phyloP scores from a whole-genome alignment of 148 eudicot genomes.

The Spergularia bocconei region DNA sequence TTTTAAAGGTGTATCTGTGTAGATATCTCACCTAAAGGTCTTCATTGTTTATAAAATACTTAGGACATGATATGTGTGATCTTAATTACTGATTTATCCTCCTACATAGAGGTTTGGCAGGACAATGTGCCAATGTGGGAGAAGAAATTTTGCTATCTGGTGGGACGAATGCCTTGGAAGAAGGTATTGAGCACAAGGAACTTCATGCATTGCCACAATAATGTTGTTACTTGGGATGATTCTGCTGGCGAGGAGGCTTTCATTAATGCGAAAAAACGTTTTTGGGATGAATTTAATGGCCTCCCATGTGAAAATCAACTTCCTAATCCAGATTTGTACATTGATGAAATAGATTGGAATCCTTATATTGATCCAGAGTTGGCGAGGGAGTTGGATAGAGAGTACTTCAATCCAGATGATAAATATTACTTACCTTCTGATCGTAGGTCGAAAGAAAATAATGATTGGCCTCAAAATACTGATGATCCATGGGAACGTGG shows the following conservation, averaged over 20 bases:
- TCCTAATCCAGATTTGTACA: slow-evolving; percentile 63
- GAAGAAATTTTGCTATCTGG: slow-evolving; percentile 55
- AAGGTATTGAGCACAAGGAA: slow-evolving; percentile 55
- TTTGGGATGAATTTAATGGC: slow-evolving; percentile 51
- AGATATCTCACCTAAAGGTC: neutral
- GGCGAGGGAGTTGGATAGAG: slow-evolving; percentile 39
- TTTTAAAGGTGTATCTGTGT: neutral
- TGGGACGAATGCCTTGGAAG: slow-evolving; percentile 67
- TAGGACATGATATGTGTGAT: slow-evolving; percentile 3
- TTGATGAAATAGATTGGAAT: slow-evolving; percentile 62
- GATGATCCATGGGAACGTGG: slow-evolving; percentile 42
- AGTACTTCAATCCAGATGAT: slow-evolving; percentile 62
- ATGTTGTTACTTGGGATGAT: slow-evolving; percentile 61
- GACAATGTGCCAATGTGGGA: slow-evolving; percentile 73
- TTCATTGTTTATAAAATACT: neutral
- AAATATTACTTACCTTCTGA: slow-evolving; percentile 28
- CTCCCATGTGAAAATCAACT: slow-evolving; percentile 33
- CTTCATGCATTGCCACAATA: slow-evolving; percentile 39
- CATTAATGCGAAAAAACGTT: slow-evolving; percentile 47
- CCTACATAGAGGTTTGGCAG: slow-evolving; percentile 45
- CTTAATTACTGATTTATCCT: slow-evolving; percentile 19
- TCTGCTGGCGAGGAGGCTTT: slow-evolving; percentile 68
- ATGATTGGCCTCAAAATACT: slow-evolving; percentile 17
- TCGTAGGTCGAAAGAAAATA: slow-evolving; percentile 7
- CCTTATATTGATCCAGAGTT: slow-evolving; percentile 55